These are phyloP conservation scores for Tylopilus intermedius DNA, from an alignment of 768 basidiomycete genomes.

Conservation along the genomic window DNA sequence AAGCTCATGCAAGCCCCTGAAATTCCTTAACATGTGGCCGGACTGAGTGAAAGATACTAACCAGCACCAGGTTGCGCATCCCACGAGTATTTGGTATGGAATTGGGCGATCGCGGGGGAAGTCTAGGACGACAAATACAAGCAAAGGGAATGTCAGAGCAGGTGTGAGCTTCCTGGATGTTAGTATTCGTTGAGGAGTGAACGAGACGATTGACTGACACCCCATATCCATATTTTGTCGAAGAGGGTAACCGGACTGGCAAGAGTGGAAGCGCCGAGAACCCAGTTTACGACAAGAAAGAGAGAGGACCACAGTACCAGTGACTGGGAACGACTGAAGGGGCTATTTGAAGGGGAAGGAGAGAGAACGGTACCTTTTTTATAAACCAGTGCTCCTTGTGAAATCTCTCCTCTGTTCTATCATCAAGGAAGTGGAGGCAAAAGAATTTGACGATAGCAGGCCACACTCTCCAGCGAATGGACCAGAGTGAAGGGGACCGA, in stretches of 20 bases:
- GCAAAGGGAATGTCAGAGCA: conserved; percentile 54
- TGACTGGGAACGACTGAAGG: conserved; percentile 28
- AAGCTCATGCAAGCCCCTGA: conserved; percentile 57
- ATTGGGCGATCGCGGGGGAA: conserved; percentile 58
- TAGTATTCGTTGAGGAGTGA: background rate
- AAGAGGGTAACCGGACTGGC: conserved; percentile 39
- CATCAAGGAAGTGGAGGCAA: conserved; percentile 55
- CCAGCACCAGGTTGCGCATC: conserved; percentile 63
- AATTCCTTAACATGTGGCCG: conserved; percentile 1
- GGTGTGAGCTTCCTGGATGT: conserved; percentile 45
- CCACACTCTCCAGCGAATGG: conserved; percentile 56
- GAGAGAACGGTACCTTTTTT: conserved; percentile 38
- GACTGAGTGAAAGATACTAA: conserved; percentile 23
- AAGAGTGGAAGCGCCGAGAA: conserved; percentile 51
- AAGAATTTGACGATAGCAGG: conserved; percentile 49
- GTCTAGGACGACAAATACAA: conserved; percentile 65
- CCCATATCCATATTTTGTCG: conserved; percentile 63
- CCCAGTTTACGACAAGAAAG: conserved; percentile 69
- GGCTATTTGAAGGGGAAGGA: background rate
- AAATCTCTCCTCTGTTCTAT: conserved; percentile 46
- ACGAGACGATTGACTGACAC: conserved; percentile 28
- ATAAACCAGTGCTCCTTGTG: conserved; percentile 68
- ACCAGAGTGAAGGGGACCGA: conserved; percentile 29
- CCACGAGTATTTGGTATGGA: conserved; percentile 59
- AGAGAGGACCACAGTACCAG: conserved; percentile 59